Conservation (phyloP, 257 asterid genomes). For the Plantago elongata region DNA sequence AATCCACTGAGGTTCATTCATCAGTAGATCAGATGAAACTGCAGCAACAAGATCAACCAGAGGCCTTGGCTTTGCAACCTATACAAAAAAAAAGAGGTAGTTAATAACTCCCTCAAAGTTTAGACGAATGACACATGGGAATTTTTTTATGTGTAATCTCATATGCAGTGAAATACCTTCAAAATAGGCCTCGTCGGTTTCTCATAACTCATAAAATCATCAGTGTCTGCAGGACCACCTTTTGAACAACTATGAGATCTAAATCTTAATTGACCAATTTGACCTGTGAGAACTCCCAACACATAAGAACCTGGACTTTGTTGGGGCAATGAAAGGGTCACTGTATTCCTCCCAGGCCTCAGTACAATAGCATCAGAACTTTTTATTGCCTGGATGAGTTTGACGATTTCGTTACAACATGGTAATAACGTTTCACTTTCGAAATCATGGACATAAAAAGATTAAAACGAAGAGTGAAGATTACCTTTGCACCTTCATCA, state of each 20-base stretch:
- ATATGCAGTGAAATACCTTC: conserved; percentile 50
- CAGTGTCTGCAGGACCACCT: conserved; percentile 90
- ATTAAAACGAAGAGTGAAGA: conserved; percentile 23
- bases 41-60: conserved; percentile 96
- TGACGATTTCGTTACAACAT: conserved; percentile 18
- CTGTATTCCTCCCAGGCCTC: conserved; percentile 78
- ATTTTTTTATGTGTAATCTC: neutral
- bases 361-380: conserved; percentile 74
- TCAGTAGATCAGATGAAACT: conserved; percentile 89
- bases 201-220: conserved; percentile 96
- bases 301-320: conserved; percentile 97
- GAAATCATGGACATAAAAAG: conserved; percentile 23
- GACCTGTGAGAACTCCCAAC: conserved; percentile 94
- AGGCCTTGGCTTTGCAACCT: conserved; percentile 92
- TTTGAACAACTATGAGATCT: conserved; percentile 97
- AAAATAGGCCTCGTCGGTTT: conserved; percentile 93
- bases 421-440: conserved; percentile 23
- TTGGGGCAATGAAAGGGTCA: conserved; percentile 77
- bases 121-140: conserved; percentile 4
- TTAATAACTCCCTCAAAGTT: conserved; percentile 2
- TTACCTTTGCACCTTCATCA: conserved; percentile 97
- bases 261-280: conserved; percentile 91
- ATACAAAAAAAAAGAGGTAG: conserved; percentile 17
- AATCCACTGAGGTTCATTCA: conserved; percentile 92
- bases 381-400: conserved; percentile 63